Evolutionary conservation across 1,284 basidiomycete species (phyloP), one percentile per base, ranked within the genome.

Genomic region (Gomphus bonarii): DNA sequence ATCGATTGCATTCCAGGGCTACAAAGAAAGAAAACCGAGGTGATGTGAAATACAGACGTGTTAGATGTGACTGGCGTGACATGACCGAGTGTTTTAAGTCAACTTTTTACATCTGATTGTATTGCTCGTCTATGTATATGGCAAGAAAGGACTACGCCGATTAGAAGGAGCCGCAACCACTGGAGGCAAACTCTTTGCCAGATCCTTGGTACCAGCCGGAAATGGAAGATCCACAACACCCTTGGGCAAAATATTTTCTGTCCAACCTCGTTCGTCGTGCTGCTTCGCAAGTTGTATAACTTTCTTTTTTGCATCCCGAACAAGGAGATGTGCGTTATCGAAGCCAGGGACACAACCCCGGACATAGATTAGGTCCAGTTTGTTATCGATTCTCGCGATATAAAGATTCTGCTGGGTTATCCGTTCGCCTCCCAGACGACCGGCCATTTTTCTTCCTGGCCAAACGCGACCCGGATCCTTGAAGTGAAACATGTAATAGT

Each of bases 391-490:
- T 33, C 93, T 88, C 59, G 95, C 80, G 36, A 98, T 92, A 1
- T 85, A 73, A 31, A 98, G 81, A 69, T 97, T 99, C 69, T 95
- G 93, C 11, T 82, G 79, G 10, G 95, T 98, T 16, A 82, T 82
- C 47, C 86, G 85, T 63, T 82, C 77, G 59, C 84, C 87, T 56
- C 97, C 97, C 79, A 97, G 87, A 49, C 88, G 85, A 49, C 95
- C 97, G 9, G 95, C 85, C 95, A 98, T 99, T 76, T 97, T 98
- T 74, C 95, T 97, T 44, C 95, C 95, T 16, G 95, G 95, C 75
- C 91, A 92, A 14, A 97, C 80, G 67, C 94, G 84, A 54, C 94
- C 95, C 38, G 95, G 95, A 67, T 97, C 92, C 91, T 95, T 22
- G 57, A 58, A 38, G 57, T 54, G 60, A 61, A 54, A 48, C 30